A percentile compares a stretch with the other conserved stretches of the same genome.
Evolutionary conservation across 176 grass and related monocot genomes (phyloP).

Genomic region (Chrysopogon serrulatus): DNA sequence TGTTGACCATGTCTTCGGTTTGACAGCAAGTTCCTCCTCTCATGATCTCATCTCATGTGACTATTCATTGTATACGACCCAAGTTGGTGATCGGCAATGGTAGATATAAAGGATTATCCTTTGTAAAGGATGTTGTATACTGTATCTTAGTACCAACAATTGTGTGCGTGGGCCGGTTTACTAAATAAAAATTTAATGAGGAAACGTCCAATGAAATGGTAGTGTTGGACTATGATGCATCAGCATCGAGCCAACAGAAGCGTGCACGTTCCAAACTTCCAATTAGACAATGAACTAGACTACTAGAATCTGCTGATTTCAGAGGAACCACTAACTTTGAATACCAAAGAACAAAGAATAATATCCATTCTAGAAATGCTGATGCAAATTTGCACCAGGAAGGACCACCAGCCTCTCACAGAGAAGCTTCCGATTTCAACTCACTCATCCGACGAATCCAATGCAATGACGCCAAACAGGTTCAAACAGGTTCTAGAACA

Average conservation of each 20-base stretch:
- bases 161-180: neutral
- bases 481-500: neutral
- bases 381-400: constrained; percentile 9
- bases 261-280: neutral
- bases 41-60: neutral
- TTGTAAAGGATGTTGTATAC: too few species aligned
- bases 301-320: neutral
- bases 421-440: neutral
- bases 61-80: neutral
- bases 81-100: neutral
- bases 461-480: neutral
- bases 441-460: neutral
- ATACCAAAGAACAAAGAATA: constrained; percentile 34
- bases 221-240: neutral
- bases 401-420: neutral
- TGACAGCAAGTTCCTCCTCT: neutral
- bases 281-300: neutral
- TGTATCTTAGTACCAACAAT: neutral
- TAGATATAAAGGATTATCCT: neutral
- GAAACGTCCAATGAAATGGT: neutral
- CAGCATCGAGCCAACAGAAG: neutral
- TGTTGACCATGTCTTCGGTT: neutral
- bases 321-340: neutral
- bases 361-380: constrained; percentile 22
- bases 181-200: neutral